Base-by-base conservation (phyloP, 2,329 filamentous ascomycete species). In the Nigrospora osmanthi region DNA sequence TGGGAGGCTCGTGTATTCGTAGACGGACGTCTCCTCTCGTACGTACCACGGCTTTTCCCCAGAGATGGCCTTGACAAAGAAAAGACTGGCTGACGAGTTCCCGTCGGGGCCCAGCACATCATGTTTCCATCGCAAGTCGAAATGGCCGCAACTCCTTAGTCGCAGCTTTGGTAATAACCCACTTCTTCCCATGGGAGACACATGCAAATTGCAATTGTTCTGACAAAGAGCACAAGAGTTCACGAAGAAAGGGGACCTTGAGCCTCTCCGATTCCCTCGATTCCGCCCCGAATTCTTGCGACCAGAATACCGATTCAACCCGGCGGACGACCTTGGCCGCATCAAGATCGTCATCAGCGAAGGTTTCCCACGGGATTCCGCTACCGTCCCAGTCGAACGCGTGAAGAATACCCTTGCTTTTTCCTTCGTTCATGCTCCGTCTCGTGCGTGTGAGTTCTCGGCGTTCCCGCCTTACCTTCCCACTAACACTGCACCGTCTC, bases 381-480 rank as follows among this genome's bases (percentile, higher is more conserved):
- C 66, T 1, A 65, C 68, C 2, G 63, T 68, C 36, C 76, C 79
- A 0, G 79, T 86, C 51, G 81, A 87, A 54, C 71, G 80, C 35
- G 69, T 86, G 49, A 85, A 83, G 57, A 87, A 90, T 55, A 64
- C 89, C 38, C 77, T 89, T 19, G 77, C 78, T 13, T 93, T 95
- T 62, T 83, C 88, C 1, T 95, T 94, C 55, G 87, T 93, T 57
- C 87, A 93, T 68, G 89, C 86, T 32, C 88, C 89, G 3, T 16
- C 39, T 41, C 46, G 13, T 14, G n/a, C 34, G 34, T 35, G 34
- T 10, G 34, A 9, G 37, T 28, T 17, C 10, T 23, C 11, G 12
- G 4, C 10, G 17, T 11, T 19, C 12, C 12, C 5, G 9, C 13
- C 23, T 28, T 40, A 4, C 48, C 30, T 31, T 23, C 9, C 17